These are phyloP conservation scores for Pyricularia grisea DNA, from an alignment of 2,329 filamentous ascomycete genomes.

Conservation along the genomic window DNA sequence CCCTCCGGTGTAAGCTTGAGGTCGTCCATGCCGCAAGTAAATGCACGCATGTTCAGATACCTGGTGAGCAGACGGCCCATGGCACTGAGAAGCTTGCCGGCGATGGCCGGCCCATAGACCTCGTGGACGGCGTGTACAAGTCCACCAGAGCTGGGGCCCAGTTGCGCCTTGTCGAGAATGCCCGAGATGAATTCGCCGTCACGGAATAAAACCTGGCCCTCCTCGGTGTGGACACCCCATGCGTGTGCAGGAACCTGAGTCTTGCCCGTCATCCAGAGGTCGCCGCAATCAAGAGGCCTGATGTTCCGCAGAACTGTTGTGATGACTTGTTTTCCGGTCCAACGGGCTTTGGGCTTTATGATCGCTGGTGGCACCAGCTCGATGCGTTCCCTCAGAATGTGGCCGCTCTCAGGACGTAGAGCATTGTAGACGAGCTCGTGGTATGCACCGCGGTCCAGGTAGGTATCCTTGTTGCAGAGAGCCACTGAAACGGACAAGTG, in stretches of 20 bases:
- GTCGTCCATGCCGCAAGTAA: conserved; percentile 97
- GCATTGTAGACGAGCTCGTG: conserved; percentile 90
- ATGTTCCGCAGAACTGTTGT: conserved; percentile 92
- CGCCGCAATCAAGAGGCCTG: conserved; percentile 63
- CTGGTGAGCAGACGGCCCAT: conserved; percentile 84
- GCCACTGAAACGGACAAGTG: conserved; percentile 92
- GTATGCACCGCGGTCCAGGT: conserved; percentile 82
- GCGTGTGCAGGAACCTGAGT: conserved; percentile 68
- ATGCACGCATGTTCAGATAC: conserved; percentile 85
- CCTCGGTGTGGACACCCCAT: conserved; percentile 72
- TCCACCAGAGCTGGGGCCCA: conserved; percentile 79
- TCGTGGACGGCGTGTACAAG: conserved; percentile 91
- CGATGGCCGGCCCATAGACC: conserved; percentile 77
- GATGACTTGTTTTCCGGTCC: conserved; percentile 96
- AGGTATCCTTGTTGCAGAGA: conserved; percentile 83
- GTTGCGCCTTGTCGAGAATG: conserved; percentile 91
- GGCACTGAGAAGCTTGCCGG: conserved; percentile 81
- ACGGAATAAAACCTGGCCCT: conserved; percentile 71
- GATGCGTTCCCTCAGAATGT: conserved; percentile 75
- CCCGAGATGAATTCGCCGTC: conserved; percentile 83
- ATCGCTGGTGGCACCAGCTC: conserved; percentile 73
- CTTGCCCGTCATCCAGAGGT: conserved; percentile 70
- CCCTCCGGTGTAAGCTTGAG: conserved; percentile 74
- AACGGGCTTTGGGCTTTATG: conserved; percentile 69
- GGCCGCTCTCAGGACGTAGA: conserved; percentile 79